phyloP scores from a whole-genome alignment of 1,284 basidiomycete genomes.

The Malassezia arunalokei region DNA sequence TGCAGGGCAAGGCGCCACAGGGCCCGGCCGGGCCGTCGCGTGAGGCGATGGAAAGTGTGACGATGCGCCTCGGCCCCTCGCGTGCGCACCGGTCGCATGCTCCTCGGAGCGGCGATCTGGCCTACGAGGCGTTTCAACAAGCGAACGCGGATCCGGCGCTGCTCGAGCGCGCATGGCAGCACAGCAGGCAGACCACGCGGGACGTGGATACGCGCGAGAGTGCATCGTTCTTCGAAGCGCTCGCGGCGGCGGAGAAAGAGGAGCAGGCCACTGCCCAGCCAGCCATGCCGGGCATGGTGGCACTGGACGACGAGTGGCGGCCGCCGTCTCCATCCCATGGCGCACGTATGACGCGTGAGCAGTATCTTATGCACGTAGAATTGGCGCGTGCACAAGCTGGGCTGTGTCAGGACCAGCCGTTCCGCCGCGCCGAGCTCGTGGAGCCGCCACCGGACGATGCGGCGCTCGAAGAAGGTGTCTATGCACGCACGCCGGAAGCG shows the following conservation, averaged over 20 bases:
- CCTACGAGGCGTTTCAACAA: not conserved
- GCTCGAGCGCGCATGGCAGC: constrained; percentile 12
- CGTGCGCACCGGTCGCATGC: not conserved
- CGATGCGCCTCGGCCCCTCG: not conserved
- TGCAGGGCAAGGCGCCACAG: not conserved
- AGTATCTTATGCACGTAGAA: constrained; percentile 11
- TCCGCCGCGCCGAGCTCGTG: constrained; percentile 2
- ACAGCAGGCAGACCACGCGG: not conserved
- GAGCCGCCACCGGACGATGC: constrained; percentile 10
- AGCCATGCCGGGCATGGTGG: not conserved
- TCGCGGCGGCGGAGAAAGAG: not conserved
- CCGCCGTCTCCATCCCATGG: constrained; percentile 10
- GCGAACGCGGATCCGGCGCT: not conserved
- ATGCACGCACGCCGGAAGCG: constrained; percentile 5
- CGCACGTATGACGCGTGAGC: constrained; percentile 1
- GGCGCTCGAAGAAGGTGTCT: constrained; percentile 12
- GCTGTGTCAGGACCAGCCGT: constrained; percentile 2
- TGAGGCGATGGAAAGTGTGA: constrained; percentile 1
- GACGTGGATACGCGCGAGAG: not conserved
- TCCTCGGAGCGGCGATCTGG: not conserved
- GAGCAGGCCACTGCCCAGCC: not conserved
- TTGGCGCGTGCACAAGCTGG: constrained; percentile 8
- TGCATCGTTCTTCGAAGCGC: constrained; percentile 1
- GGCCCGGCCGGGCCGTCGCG: not conserved
- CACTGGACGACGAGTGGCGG: constrained; percentile 1